phyloP scores from a whole-genome alignment of 306 rosid genomes.

The Vicia villosa region DNA sequence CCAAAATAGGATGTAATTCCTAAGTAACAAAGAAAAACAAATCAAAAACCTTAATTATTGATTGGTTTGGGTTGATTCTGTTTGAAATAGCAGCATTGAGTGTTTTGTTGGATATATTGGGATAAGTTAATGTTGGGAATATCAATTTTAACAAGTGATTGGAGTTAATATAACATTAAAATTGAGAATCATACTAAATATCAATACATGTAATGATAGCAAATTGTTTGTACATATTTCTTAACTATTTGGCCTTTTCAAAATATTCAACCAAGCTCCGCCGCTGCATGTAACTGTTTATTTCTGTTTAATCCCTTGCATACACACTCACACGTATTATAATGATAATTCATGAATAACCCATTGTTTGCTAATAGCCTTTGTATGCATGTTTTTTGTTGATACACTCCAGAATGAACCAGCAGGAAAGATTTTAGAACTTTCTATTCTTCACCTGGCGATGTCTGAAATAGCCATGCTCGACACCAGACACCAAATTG shows the following conservation, averaged over 20 bases:
- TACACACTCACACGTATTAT: neutral
- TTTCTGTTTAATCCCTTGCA: slow-evolving; percentile 22
- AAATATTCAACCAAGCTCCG: slow-evolving; percentile 4
- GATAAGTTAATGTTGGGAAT: neutral
- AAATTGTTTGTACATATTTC: neutral
- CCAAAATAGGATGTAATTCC: too few relatives aligned
- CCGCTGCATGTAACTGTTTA: neutral
- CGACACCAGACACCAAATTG: slow-evolving; percentile 78
- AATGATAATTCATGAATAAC: slow-evolving; percentile 17
- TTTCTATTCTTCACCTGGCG: slow-evolving; percentile 92
- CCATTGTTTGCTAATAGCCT: slow-evolving; percentile 25
- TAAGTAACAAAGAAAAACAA: too few relatives aligned
- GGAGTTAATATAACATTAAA: slow-evolving; percentile 7
- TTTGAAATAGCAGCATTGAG: neutral
- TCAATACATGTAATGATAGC: neutral
- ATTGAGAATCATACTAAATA: neutral
- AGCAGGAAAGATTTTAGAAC: slow-evolving; percentile 83
- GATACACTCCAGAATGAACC: slow-evolving; percentile 63
- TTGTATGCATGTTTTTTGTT: slow-evolving; percentile 29
- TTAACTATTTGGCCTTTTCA: neutral
- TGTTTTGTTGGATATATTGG: neutral
- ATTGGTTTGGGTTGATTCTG: neutral
- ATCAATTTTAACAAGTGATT: neutral
- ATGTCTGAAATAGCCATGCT: slow-evolving; percentile 81
- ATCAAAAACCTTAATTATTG: too few relatives aligned